Conservation (phyloP, 2,329 filamentous ascomycete genomes). For the Alternaria rosae region DNA sequence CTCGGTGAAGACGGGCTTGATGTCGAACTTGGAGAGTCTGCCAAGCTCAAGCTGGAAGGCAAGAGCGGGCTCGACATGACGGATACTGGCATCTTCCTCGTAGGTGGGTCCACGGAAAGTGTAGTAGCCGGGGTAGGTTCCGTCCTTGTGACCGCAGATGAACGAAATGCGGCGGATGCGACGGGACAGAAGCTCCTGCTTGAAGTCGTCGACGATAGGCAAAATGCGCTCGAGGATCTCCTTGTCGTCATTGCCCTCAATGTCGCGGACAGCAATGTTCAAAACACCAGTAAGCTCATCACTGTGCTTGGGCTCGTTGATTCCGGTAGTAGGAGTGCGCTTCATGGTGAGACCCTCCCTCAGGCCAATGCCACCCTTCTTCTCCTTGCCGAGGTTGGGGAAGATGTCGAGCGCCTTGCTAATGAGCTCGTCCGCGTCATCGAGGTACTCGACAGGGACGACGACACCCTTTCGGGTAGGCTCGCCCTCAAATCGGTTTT, state of each 20-base stretch:
- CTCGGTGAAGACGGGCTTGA: slow-evolving; percentile 97
- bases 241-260: slow-evolving; percentile 81
- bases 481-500: slow-evolving; percentile 73
- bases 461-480: slow-evolving; percentile 91
- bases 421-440: slow-evolving; percentile 90
- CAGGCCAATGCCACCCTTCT: slow-evolving; percentile 58
- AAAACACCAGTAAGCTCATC: slow-evolving; percentile 90
- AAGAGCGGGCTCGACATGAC: slow-evolving; percentile 93
- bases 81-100: slow-evolving; percentile 91
- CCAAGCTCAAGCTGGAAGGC: slow-evolving; percentile 98
- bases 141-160: slow-evolving; percentile 93
- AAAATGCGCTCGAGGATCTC: slow-evolving; percentile 80
- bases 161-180: slow-evolving; percentile 91
- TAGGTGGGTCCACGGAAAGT: slow-evolving; percentile 95
- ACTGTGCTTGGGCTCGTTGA: slow-evolving; percentile 58
- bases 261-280: slow-evolving; percentile 90
- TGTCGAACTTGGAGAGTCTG: slow-evolving; percentile 94
- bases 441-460: slow-evolving; percentile 89
- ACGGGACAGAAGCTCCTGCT: slow-evolving; percentile 81
- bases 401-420: slow-evolving; percentile 85
- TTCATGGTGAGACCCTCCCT: slow-evolving; percentile 64
- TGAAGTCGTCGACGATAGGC: slow-evolving; percentile 78
- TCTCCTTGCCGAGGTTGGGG: slow-evolving; percentile 64
- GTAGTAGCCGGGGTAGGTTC: slow-evolving; percentile 95
- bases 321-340: slow-evolving; percentile 62